phyloP scores from a whole-genome alignment of 768 basidiomycete genomes.

The Amanita pseudoporphyria region DNA sequence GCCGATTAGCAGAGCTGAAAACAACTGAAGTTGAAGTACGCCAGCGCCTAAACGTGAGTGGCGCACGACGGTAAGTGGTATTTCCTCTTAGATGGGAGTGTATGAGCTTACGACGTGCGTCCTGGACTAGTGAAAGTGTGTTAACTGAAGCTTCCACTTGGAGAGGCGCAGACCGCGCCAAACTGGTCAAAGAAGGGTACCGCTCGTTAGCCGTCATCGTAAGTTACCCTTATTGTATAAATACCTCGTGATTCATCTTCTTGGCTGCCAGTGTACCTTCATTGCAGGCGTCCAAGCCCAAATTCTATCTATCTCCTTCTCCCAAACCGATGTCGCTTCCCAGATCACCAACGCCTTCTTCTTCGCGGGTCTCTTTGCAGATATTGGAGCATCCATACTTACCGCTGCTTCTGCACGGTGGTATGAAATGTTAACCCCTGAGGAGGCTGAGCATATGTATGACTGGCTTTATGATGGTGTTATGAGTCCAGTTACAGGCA shows the following conservation, averaged over 20 bases:
- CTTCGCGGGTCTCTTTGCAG: slow-evolving; percentile 2
- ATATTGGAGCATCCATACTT: background rate
- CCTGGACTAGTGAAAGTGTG: background rate
- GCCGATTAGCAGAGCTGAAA: too few relatives aligned
- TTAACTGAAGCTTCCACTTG: background rate
- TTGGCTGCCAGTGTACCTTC: background rate
- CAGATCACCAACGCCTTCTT: slow-evolving; percentile 4
- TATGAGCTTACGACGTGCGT: too few relatives aligned
- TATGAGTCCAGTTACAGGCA: background rate
- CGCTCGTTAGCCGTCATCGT: background rate
- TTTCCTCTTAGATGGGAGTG: too few relatives aligned
- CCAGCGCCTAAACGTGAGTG: too few relatives aligned
- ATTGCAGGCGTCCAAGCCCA: slow-evolving; percentile 6
- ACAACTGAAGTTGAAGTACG: too few relatives aligned
- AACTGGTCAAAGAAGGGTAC: slow-evolving; percentile 3
- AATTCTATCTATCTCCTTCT: background rate
- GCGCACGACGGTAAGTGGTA: too few relatives aligned
- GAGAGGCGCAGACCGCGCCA: background rate
- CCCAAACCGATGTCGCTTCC: background rate
- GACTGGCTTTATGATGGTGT: background rate
- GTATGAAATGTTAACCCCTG: slow-evolving; percentile 3
- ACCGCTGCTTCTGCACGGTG: background rate
- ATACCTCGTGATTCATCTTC: background rate
- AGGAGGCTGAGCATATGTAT: slow-evolving; percentile 2
- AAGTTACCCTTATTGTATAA: background rate